These are phyloP conservation scores for Nepenthes mirabilis DNA, from an alignment of 148 eudicot genomes.

Conservation along the genomic window DNA sequence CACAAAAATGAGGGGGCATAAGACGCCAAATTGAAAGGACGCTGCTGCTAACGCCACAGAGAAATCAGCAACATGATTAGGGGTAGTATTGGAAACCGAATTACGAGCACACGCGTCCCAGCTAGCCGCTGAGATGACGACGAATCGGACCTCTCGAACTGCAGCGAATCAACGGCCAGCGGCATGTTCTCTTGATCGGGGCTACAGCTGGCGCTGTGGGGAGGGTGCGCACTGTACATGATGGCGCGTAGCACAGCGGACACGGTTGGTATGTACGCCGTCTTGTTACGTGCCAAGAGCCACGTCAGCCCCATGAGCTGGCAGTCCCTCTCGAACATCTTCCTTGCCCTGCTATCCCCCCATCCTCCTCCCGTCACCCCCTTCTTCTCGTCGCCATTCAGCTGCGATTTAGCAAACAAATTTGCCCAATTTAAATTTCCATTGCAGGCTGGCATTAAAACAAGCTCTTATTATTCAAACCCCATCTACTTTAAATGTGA, in stretches of 20 bases:
- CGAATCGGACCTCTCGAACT: conserved; percentile 36
- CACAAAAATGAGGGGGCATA: too few relatives aligned
- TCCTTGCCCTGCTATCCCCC: conserved; percentile 30
- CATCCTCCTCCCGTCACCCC: conserved; percentile 1
- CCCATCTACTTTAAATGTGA: too few relatives aligned
- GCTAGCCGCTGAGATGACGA: conserved; percentile 11
- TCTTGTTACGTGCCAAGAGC: conserved; percentile 82
- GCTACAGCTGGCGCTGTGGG: conserved; percentile 57
- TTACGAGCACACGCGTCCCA: not conserved
- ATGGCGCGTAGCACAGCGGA: conserved; percentile 89
- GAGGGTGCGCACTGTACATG: conserved; percentile 85
- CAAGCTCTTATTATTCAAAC: too few relatives aligned
- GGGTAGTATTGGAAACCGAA: conserved; percentile 5
- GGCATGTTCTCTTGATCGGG: conserved; percentile 99
- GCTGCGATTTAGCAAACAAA: conserved; percentile 21
- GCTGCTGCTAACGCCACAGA: too few relatives aligned
- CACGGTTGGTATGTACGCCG: conserved; percentile 85
- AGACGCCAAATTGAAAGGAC: too few relatives aligned
- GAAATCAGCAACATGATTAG: conserved; percentile 1
- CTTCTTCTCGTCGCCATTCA: conserved; percentile 46
- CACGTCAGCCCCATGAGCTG: conserved; percentile 94
- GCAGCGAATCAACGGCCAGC: conserved; percentile 85
- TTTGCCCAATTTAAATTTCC: not conserved
- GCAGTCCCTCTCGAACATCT: conserved; percentile 66
- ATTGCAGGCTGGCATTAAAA: too few relatives aligned